phyloP scores from a whole-genome alignment of 441 rosid genomes.

The Oxalis stricta region DNA sequence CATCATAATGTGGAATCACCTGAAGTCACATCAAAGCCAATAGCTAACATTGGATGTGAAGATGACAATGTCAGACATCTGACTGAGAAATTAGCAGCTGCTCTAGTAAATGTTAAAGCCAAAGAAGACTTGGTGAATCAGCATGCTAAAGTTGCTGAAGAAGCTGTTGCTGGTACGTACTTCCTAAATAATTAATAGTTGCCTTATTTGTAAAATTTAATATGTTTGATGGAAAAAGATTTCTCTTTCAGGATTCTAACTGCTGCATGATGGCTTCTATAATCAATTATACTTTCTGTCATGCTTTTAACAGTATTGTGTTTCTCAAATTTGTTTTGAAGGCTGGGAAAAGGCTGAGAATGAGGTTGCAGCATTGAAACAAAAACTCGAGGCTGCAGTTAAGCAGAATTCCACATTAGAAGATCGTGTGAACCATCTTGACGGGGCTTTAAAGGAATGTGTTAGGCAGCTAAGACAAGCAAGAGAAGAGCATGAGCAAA shows the following conservation, averaged over 20 bases:
- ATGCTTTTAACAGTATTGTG: background rate
- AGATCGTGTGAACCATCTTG: slow-evolving; percentile 67
- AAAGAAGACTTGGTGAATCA: slow-evolving; percentile 89
- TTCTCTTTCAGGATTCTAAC: background rate
- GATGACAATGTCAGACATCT: slow-evolving; percentile 26
- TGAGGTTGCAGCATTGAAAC: slow-evolving; percentile 49
- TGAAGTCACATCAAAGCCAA: slow-evolving; percentile 33
- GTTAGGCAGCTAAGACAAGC: slow-evolving; percentile 77
- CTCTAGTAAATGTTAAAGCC: slow-evolving; percentile 68
- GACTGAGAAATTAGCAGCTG: slow-evolving; percentile 73
- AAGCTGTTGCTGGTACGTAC: slow-evolving; percentile 98
- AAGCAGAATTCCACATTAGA: slow-evolving; percentile 38
- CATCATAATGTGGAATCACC: slow-evolving; percentile 30
- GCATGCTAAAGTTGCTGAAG: slow-evolving; percentile 89
- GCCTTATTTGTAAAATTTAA: background rate
- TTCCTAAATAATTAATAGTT: background rate
- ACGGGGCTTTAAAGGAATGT: slow-evolving; percentile 92
- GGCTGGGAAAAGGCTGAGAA: slow-evolving; percentile 97
- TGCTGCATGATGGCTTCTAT: background rate
- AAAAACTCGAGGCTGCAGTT: slow-evolving; percentile 48
- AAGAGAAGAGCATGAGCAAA: slow-evolving; percentile 67
- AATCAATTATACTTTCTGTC: background rate
- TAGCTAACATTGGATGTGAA: slow-evolving; percentile 22
- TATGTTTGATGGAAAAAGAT: background rate
- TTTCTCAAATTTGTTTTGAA: slow-evolving; percentile 11